Evolutionary conservation across 306 rosid genomes (phyloP).

Genomic region (Delonix regia): DNA sequence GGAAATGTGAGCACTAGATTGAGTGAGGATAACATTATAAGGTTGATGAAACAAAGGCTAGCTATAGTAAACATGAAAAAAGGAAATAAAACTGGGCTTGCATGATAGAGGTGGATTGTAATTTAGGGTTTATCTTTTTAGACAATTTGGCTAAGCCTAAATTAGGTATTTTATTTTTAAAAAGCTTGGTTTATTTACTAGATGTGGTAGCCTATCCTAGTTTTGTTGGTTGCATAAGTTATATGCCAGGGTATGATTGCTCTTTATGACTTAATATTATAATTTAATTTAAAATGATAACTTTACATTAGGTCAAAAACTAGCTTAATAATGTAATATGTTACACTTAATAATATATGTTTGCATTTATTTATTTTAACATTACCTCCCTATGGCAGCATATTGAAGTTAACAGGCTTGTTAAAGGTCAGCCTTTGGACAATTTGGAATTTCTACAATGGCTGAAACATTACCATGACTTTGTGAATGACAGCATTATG

Average conservation of each 20-base stretch:
- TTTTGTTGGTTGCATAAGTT: slow-evolving; percentile 23
- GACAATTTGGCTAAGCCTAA: slow-evolving; percentile 3
- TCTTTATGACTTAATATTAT: neutral
- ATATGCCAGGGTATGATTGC: neutral
- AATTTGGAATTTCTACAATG: slow-evolving; percentile 96
- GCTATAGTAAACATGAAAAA: neutral
- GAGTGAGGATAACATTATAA: too few species aligned
- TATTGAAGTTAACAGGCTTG: slow-evolving; percentile 95
- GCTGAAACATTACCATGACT: slow-evolving; percentile 95
- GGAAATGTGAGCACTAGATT: slow-evolving; percentile 84
- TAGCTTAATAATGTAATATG: slow-evolving; percentile 14
- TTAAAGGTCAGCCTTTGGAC: slow-evolving; percentile 94
- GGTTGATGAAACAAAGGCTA: slow-evolving; percentile 6
- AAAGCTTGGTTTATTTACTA: slow-evolving; percentile 19
- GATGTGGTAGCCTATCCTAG: slow-evolving; percentile 11
- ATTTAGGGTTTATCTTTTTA: slow-evolving; percentile 1
- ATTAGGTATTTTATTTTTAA: slow-evolving; percentile 6
- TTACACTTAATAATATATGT: neutral
- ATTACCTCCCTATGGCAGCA: slow-evolving; percentile 54
- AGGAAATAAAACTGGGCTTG: neutral
- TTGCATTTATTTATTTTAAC: slow-evolving; percentile 20
- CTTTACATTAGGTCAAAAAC: neutral
- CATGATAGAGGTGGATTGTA: neutral
- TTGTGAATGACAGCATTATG: slow-evolving; percentile 92
- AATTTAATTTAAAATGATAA: neutral